A percentile compares a stretch with the other conserved stretches of the same genome.
Evolutionary conservation across 768 basidiomycete genomes (phyloP).

Genomic region (Termitomyces sp.): DNA sequence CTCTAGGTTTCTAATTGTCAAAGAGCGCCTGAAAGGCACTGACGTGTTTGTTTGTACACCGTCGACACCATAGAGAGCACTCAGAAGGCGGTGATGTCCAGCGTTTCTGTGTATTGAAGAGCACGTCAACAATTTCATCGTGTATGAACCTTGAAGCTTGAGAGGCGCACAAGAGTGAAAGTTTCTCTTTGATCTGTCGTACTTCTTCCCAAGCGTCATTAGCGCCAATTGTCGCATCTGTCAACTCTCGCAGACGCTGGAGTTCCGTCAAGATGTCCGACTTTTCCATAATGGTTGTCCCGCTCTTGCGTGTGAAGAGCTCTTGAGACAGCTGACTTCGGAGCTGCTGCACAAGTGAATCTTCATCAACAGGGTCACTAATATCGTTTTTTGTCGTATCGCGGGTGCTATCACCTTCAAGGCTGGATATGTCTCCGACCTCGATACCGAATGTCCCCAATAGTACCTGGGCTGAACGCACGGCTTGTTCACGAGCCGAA

Average conservation of each 20-base stretch:
- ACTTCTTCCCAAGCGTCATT: not conserved
- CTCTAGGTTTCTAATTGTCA: not conserved
- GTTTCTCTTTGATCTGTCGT: not conserved
- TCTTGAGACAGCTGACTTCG: conserved; percentile 1
- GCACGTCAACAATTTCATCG: not conserved
- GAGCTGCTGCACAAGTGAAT: conserved; percentile 10
- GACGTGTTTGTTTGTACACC: conserved; percentile 3
- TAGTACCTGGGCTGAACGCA: conserved; percentile 24
- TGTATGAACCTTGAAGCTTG: not conserved
- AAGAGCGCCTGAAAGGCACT: conserved; percentile 1
- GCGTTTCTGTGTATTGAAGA: not conserved
- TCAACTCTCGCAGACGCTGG: not conserved
- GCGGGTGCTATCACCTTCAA: not conserved
- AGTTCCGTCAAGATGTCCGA: conserved; percentile 19
- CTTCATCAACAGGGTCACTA: not conserved
- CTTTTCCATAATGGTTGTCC: conserved; percentile 3
- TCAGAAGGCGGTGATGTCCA: not conserved
- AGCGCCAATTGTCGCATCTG: not conserved
- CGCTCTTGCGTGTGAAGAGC: conserved; percentile 12
- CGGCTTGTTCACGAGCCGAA: conserved; percentile 8
- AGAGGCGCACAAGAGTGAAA: conserved; percentile 1
- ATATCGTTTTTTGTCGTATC: not conserved
- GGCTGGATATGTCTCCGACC: conserved; percentile 18
- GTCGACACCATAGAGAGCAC: not conserved
- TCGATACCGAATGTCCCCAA: conserved; percentile 29